Percentiles rank a stretch among this genome's conserved stretches.
These are phyloP conservation scores for Phytophthora fragariaefolia DNA, from an alignment of 352 stramenopile species.

Conservation along the genomic window DNA sequence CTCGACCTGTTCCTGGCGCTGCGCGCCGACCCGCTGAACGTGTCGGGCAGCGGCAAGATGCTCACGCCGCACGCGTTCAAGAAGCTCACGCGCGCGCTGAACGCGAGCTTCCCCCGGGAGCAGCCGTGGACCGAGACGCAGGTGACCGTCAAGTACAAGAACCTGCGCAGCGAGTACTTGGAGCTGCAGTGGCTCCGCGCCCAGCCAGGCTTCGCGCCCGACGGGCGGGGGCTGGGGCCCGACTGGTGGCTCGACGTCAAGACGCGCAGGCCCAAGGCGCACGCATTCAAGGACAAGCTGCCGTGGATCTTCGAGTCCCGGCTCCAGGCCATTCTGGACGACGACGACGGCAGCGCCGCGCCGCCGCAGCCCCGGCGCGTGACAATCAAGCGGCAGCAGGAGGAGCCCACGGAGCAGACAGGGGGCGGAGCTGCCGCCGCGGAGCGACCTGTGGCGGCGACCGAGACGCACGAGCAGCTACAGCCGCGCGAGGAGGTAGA, in stretches of 20 bases:
- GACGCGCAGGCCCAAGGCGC: conserved; percentile 47
- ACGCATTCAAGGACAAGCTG: conserved; percentile 65
- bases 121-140: conserved; percentile 58
- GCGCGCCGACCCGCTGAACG: conserved; percentile 48
- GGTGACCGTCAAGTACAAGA: conserved; percentile 73
- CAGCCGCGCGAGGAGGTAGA: not conserved
- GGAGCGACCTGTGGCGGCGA: not conserved
- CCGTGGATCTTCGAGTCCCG: conserved; percentile 55
- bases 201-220: conserved; percentile 50
- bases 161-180: conserved; percentile 62
- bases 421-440: not conserved
- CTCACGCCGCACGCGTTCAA: conserved; percentile 54
- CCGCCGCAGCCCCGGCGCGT: not conserved
- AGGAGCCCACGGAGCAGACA: not conserved
- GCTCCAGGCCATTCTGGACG: conserved; percentile 56
- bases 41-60: conserved; percentile 54
- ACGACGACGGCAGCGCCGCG: conserved; percentile 27
- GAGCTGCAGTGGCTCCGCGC: conserved; percentile 53
- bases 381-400: not conserved
- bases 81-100: conserved; percentile 53
- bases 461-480: not conserved
- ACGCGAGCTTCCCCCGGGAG: conserved; percentile 43
- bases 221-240: conserved; percentile 43
- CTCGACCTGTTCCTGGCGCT: conserved; percentile 58
- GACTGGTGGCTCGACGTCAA: conserved; percentile 63